Evolutionary conservation across 352 stramenopile genomes (phyloP).

Genomic region (Pseudoperonospora humuli): DNA sequence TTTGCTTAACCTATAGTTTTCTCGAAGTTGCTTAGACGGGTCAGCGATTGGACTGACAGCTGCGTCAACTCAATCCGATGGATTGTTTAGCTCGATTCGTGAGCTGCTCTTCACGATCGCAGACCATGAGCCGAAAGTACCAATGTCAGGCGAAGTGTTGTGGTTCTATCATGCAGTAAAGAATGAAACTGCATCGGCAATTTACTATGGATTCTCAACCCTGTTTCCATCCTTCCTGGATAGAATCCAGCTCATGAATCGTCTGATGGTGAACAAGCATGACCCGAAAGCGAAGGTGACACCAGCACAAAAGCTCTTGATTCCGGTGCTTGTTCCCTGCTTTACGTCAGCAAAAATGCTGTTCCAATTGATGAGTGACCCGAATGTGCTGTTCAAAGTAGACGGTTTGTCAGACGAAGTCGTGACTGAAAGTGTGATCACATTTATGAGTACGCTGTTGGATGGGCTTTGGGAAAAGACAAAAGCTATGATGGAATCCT

Average conservation of each 20-base stretch:
- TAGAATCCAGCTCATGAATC: constrained; percentile 72
- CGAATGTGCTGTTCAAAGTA: constrained; percentile 17
- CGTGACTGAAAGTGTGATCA: constrained; percentile 22
- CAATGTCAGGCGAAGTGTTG: constrained; percentile 28
- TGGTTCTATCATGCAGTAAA: constrained; percentile 79
- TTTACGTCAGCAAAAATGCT: constrained; percentile 82
- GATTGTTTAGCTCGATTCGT: constrained; percentile 45
- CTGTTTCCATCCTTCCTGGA: constrained; percentile 78
- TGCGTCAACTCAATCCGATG: constrained; percentile 27
- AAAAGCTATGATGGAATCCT: constrained; percentile 11
- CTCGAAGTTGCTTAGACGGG: constrained; percentile 54
- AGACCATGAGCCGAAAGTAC: constrained; percentile 31
- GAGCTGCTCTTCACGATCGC: constrained; percentile 66
- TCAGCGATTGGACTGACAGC: constrained; percentile 43
- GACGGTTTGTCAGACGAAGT: constrained; percentile 7
- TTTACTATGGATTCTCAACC: constrained; percentile 74
- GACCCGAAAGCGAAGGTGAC: constrained; percentile 17
- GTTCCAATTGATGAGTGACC: constrained; percentile 71
- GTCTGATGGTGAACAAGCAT: constrained; percentile 42
- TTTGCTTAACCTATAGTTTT: constrained; percentile 33
- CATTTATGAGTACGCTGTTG: constrained; percentile 58
- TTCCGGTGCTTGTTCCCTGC: constrained; percentile 77
- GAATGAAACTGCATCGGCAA: constrained; percentile 65
- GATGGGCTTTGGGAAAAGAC: constrained; percentile 37
- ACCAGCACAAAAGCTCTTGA: constrained; percentile 48